Percentiles rank a stretch among this genome's conserved stretches.
Evolutionary conservation across 768 basidiomycete species (phyloP).

Genomic region (Tulasnella sp.): DNA sequence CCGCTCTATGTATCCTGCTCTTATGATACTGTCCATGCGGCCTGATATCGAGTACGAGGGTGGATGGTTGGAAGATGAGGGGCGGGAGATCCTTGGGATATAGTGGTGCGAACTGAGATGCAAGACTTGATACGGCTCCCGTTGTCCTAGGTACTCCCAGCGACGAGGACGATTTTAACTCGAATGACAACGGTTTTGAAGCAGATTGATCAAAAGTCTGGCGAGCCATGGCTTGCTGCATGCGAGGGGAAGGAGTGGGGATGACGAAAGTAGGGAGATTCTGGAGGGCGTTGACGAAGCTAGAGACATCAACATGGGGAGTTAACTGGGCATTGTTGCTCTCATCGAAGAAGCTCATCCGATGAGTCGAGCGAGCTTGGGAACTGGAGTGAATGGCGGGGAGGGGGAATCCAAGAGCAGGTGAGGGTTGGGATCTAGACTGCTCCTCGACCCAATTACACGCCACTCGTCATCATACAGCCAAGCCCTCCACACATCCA

Average conservation of each 20-base stretch:
- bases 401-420: no score
- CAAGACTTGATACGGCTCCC: no score
- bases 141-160: neutral
- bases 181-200: no score
- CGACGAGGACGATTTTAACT: no score
- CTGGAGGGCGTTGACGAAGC: constrained; percentile 6
- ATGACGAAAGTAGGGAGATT: constrained; percentile 1
- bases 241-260: constrained; percentile 6
- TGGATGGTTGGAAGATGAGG: neutral
- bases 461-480: no score
- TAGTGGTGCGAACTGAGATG: neutral
- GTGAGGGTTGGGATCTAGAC: no score
- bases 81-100: neutral
- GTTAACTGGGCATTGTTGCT: neutral
- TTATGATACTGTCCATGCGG: constrained; percentile 63
- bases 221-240: constrained; percentile 8
- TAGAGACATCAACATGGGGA: neutral
- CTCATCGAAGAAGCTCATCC: constrained; percentile 12
- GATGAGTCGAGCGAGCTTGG: neutral
- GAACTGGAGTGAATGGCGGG: no score
- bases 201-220: neutral
- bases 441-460: no score
- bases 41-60: constrained; percentile 82
- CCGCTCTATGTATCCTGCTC: constrained; percentile 54
- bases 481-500: no score